These are phyloP conservation scores for Fusarium torreyae DNA, from an alignment of 2,329 filamentous ascomycete genomes.

Conservation along the genomic window DNA sequence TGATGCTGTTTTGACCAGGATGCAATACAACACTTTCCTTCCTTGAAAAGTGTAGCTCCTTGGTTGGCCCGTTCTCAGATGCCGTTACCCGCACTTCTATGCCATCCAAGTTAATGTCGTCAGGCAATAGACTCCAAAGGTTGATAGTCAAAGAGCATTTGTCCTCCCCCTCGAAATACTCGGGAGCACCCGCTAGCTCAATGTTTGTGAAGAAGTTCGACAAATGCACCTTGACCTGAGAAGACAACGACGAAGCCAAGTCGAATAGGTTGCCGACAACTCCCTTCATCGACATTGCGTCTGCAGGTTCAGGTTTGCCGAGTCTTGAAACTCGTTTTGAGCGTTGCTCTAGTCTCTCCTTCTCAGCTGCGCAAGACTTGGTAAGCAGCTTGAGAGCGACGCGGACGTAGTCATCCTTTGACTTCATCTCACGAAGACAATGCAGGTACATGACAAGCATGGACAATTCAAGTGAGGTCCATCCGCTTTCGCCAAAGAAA, in stretches of 20 bases:
- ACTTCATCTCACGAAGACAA: conserved; percentile 83
- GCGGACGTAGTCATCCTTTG: conserved; percentile 83
- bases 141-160: conserved; percentile 80
- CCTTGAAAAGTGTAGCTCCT: conserved; percentile 66
- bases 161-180: conserved; percentile 80
- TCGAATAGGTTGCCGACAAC: conserved; percentile 64
- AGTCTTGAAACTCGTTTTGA: conserved; percentile 46
- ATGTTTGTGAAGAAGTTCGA: conserved; percentile 81
- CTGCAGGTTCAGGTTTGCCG: conserved; percentile 40
- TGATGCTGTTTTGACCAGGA: conserved; percentile 64
- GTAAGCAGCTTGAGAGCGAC: conserved; percentile 81
- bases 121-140: conserved; percentile 80
- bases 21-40: conserved; percentile 53
- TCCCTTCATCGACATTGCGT: conserved; percentile 61
- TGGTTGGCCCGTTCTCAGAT: conserved; percentile 67
- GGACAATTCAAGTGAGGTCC: conserved; percentile 84
- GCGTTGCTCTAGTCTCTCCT: conserved; percentile 61
- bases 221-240: conserved; percentile 78
- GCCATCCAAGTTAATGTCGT: conserved; percentile 76
- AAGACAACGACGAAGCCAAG: conserved; percentile 61
- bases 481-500: conserved; percentile 83
- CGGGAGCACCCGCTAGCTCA: conserved; percentile 76
- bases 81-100: conserved; percentile 75
- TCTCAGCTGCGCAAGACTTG: conserved; percentile 73
- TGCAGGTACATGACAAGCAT: conserved; percentile 89